Percentiles rank a stretch among this genome's conserved stretches.
These are phyloP conservation scores for Exophiala alcalophila DNA, from an alignment of 2,329 filamentous ascomycete genomes.

Conservation along the genomic window DNA sequence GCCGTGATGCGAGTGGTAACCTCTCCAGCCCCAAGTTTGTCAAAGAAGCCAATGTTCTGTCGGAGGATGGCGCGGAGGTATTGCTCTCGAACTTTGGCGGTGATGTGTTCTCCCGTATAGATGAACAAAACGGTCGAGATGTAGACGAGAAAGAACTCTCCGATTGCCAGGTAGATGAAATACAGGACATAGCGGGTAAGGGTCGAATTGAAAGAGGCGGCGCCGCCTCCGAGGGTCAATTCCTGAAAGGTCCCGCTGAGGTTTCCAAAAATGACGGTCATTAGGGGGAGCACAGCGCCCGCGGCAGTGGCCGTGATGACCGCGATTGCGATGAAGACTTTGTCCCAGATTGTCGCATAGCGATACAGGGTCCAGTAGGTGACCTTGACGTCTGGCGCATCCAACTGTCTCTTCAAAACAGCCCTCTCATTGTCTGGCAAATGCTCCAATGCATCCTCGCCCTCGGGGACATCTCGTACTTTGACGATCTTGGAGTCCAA, in stretches of 20 bases:
- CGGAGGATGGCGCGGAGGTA: slow-evolving; percentile 81
- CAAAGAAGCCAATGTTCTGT: slow-evolving; percentile 90
- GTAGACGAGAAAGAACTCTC: slow-evolving; percentile 74
- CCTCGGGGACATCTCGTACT: slow-evolving; percentile 36
- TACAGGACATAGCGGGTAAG: slow-evolving; percentile 69
- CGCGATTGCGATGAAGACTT: slow-evolving; percentile 61
- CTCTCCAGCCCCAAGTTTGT: slow-evolving; percentile 88
- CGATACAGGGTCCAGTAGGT: slow-evolving; percentile 66
- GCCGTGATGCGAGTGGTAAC: slow-evolving; percentile 92
- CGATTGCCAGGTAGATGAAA: slow-evolving; percentile 81
- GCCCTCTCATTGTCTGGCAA: slow-evolving; percentile 63
- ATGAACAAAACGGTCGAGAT: slow-evolving; percentile 85
- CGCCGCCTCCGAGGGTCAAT: slow-evolving; percentile 54
- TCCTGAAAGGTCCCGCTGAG: slow-evolving; percentile 69
- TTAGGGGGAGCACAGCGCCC: slow-evolving; percentile 72
- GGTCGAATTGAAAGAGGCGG: slow-evolving; percentile 56
- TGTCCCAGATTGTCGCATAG: slow-evolving; percentile 65
- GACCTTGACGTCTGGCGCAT: slow-evolving; percentile 61
- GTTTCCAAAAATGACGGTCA: slow-evolving; percentile 75
- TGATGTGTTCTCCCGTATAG: slow-evolving; percentile 77
- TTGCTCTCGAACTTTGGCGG: slow-evolving; percentile 72
- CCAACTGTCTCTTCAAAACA: slow-evolving; percentile 66
- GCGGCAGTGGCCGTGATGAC: slow-evolving; percentile 65
- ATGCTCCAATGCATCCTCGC: slow-evolving; percentile 57
- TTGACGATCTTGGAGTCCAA: slow-evolving; percentile 31